Base-by-base conservation (phyloP, 2,329 filamentous ascomycete species). In the Cercospora sojina region DNA sequence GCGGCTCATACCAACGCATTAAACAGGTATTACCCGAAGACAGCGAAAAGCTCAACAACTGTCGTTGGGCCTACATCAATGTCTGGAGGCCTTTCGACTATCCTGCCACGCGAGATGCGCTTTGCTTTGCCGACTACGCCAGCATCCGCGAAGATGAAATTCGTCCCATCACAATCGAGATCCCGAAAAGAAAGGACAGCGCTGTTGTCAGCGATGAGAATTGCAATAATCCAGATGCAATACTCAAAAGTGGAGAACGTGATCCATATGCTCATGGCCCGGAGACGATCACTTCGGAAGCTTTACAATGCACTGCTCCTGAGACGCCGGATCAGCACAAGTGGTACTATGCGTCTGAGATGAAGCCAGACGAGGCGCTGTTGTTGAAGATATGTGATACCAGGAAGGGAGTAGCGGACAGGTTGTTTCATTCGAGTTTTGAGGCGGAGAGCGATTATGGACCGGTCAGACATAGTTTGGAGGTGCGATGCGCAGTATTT, bases 321-420 rank as follows among this genome's bases (percentile, higher is more conserved):
- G 7, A 12, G 16, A 27, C 29, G 8, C 41, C 32, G 5, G 20
- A 49, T 3, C 51, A 58, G 16, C 58, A 65, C 35, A 55, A 43
- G 47, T 62, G 49, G 64, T 65, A 57, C 9, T 65, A 65, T 31
- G 57, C 49, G 3, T 61, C 57, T 4, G 47, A 65, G 31, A 59
- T 65, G 63, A 61, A 43, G 51, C 61, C 61, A 2, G 25, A 57
- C 10, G 53, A 64, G 51, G 62, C 55, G 3, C 29, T 59, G 9
- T 13, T 64, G 41, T 32, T 64, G 32, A 64, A 64, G 7, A 64
- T 64, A 10, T 32, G 27, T 13, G 62, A 64, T 32, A 59, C 38
- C 3, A 59, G 59, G 41, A 59, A 51, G 3, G 20, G 47, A 8
- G 61, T 64, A 2, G 61, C 61, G 18, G 47, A 53, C 5, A 12